Evolutionary conservation across 805 yeast genomes (phyloP).

Genomic region (Wickerhamiella kurtzmanii): DNA sequence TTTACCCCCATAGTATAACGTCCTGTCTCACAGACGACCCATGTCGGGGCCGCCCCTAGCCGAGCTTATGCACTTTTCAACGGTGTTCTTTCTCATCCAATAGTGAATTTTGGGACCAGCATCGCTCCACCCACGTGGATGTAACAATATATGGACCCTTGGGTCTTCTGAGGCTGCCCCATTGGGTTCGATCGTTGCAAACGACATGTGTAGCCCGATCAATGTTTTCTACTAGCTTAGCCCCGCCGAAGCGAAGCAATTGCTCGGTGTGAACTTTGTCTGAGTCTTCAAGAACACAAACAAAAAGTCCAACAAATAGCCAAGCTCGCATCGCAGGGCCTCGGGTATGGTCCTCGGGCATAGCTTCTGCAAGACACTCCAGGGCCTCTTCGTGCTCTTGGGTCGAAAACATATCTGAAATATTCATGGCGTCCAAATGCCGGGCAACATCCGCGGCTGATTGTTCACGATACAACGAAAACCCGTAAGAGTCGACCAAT

Average conservation of each 20-base stretch:
- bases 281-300: background rate
- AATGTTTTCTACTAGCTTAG: constrained; percentile 15
- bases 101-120: constrained; percentile 23
- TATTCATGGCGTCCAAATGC: constrained; percentile 11
- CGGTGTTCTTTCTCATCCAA: constrained; percentile 15
- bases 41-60: too few species aligned
- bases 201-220: constrained; percentile 12
- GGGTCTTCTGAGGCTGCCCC: background rate
- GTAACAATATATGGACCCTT: constrained; percentile 24
- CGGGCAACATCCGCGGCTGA: constrained; percentile 18
- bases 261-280: background rate
- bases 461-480: constrained; percentile 37
- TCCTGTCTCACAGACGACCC: too few species aligned
- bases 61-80: too few species aligned
- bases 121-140: constrained; percentile 27
- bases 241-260: constrained; percentile 29
- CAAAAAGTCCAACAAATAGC: background rate
- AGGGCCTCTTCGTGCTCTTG: background rate
- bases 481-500: constrained; percentile 45
- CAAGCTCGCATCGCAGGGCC: background rate
- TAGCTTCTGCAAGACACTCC: background rate
- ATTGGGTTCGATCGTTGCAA: constrained; percentile 1
- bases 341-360: too few species aligned
- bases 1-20: too few species aligned
- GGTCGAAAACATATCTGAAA: background rate